Conservation (phyloP, 2,329 filamentous ascomycete species). For the Monilinia laxa region DNA sequence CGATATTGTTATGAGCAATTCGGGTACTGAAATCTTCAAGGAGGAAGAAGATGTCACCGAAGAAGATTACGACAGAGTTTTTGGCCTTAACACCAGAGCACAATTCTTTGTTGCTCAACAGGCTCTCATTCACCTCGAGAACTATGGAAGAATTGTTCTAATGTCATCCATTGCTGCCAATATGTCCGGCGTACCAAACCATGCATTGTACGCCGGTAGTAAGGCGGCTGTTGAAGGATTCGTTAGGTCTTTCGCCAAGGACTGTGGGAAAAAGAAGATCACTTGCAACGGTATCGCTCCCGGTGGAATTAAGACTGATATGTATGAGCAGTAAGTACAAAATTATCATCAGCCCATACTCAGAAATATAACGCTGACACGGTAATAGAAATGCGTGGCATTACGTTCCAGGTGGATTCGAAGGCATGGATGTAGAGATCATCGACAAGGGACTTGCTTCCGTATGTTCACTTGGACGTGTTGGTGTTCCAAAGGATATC, state of each 20-base stretch:
- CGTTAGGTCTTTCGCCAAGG: constrained; percentile 64
- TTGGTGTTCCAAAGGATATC: constrained; percentile 65
- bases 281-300: constrained; percentile 67
- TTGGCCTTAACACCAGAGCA: constrained; percentile 63
- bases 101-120: constrained; percentile 78
- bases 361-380: constrained; percentile 8
- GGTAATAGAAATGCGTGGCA: constrained; percentile 52
- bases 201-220: constrained; percentile 71
- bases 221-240: constrained; percentile 77
- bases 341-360: not conserved
- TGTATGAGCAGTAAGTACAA: constrained; percentile 57
- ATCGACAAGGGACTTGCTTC: constrained; percentile 55
- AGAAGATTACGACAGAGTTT: constrained; percentile 46
- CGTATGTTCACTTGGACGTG: constrained; percentile 63
- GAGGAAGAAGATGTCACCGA: constrained; percentile 35
- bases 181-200: constrained; percentile 60
- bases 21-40: constrained; percentile 37
- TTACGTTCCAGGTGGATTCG: constrained; percentile 55
- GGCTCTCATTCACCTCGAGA: constrained; percentile 67
- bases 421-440: constrained; percentile 54
- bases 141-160: constrained; percentile 67
- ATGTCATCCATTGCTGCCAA: constrained; percentile 60
- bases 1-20: constrained; percentile 38
- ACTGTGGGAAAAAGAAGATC: constrained; percentile 61
- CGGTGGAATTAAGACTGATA: constrained; percentile 63